phyloP scores from a whole-genome alignment of 148 eudicot genomes.

The Rhododendron griersonianum region DNA sequence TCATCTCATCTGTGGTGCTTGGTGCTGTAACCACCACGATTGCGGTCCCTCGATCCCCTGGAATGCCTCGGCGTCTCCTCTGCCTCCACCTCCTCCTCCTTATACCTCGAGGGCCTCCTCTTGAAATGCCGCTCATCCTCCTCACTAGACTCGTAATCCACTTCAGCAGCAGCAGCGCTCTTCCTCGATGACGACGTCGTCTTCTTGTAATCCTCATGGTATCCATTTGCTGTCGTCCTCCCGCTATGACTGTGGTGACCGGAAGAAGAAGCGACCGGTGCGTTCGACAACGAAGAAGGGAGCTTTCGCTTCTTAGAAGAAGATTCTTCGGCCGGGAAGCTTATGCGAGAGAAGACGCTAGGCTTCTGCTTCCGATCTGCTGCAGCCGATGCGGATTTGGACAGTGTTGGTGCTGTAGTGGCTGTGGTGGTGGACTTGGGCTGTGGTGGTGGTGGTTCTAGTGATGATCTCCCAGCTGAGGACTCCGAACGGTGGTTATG shows the following conservation, averaged over 20 bases:
- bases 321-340: conserved; percentile 49
- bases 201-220: conserved; percentile 14
- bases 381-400: not conserved
- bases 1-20: conserved; percentile 12
- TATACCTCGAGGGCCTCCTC: conserved; percentile 74
- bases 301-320: conserved; percentile 42
- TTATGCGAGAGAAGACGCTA: conserved; percentile 72
- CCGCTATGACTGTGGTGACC: not conserved
- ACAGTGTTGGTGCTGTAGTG: not conserved
- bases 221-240: not conserved
- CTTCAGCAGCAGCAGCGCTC: not conserved
- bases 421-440: not conserved
- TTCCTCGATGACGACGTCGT: conserved; percentile 1
- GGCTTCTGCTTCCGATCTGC: conserved; percentile 48
- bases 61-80: conserved; percentile 18
- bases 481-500: conserved; percentile 30
- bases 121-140: conserved; percentile 79
- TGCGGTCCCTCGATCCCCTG: conserved; percentile 9
- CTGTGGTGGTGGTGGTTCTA: conserved; percentile 4
- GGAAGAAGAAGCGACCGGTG: not conserved
- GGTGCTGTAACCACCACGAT: conserved; percentile 10
- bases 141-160: conserved; percentile 54
- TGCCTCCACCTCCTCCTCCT: conserved; percentile 12
- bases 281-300: conserved; percentile 14
- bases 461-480: conserved; percentile 17